Base-by-base conservation (phyloP, 1,139 yeast species). In the Geotrichum klebahnii region DNA sequence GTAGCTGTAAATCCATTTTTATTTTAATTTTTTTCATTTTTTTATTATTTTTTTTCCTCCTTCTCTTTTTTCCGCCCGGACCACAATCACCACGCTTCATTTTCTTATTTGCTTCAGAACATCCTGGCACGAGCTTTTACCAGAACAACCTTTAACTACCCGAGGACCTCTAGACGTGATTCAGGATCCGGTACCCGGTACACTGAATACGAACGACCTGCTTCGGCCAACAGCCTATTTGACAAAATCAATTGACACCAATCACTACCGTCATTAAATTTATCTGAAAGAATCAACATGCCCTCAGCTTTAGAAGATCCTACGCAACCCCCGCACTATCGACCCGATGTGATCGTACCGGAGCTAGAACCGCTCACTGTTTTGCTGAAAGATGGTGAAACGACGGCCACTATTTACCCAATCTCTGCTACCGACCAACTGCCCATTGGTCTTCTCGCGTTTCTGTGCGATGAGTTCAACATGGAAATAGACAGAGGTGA, bases 321-420 rank as follows among this genome's bases (percentile, higher is more conserved):
- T 17, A 60, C 71, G 42, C 73, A 67, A 58, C 70, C 73, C 26
- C 72, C 73, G n/a, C 72, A 69, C 55, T 70, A 67, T 58, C 65
- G 74, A 54, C 71, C 72, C 8, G 74, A 67, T 53, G 63, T 68
- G 44, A 72, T 57, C 19, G 54, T 54, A 28, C 62, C 64, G 5
- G 61, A 57, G 44, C 51, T 64, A 32, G 57, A 52, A 26, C 75
- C 74, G n/a, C 68, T 77, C 59, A 86, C 96, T 0, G 87, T 89
- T 2, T 69, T 87, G 24, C 73, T 89, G 31, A 84, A 86, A 63
- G 97, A 90, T 66, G 92, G 92, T 9, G 90, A 85, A 60, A 88
- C 96, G 0, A 81, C 90, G 0, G 97, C 97, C 1, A 89, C 97
- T 4, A 82, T 90, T 54, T 88, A 88, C 62, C 97, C 98, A 2